phyloP scores from a whole-genome alignment of 1,284 basidiomycete species.

The Puccinia triticina region DNA sequence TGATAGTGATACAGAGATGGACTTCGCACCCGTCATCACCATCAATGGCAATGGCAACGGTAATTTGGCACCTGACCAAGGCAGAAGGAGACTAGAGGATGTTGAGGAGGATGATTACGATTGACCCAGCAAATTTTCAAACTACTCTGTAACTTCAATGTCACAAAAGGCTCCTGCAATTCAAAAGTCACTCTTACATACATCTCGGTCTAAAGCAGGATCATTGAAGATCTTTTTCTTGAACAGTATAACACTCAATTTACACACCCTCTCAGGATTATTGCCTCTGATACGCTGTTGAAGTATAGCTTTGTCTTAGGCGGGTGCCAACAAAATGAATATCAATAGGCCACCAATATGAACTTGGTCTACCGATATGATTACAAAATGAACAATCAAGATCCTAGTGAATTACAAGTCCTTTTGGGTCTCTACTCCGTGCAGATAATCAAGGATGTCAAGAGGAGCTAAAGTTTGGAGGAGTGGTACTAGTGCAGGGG shows the following conservation, averaged over 20 bases:
- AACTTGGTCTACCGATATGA: background rate
- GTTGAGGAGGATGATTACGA: conserved; percentile 84
- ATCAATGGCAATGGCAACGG: conserved; percentile 40
- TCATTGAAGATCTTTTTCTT: background rate
- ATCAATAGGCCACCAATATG: background rate
- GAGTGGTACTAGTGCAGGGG: background rate
- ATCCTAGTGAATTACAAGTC: background rate
- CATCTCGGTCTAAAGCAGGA: background rate
- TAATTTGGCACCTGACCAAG: conserved; percentile 48
- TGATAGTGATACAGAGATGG: conserved; percentile 52
- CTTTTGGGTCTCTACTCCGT: background rate
- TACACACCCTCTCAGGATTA: background rate
- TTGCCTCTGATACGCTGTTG: background rate
- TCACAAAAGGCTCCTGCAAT: background rate
- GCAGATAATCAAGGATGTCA: background rate
- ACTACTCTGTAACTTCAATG: background rate
- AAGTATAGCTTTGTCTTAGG: background rate
- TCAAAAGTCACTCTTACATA: background rate
- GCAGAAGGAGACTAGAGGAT: conserved; percentile 51
- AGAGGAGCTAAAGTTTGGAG: background rate
- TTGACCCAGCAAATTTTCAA: conserved; percentile 58
- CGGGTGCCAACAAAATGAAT: background rate
- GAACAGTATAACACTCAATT: background rate
- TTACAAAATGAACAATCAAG: background rate
- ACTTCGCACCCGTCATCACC: conserved; percentile 51